These are phyloP conservation scores for Penicillium sp. DNA, from an alignment of 2,329 filamentous ascomycete species.

Conservation along the genomic window DNA sequence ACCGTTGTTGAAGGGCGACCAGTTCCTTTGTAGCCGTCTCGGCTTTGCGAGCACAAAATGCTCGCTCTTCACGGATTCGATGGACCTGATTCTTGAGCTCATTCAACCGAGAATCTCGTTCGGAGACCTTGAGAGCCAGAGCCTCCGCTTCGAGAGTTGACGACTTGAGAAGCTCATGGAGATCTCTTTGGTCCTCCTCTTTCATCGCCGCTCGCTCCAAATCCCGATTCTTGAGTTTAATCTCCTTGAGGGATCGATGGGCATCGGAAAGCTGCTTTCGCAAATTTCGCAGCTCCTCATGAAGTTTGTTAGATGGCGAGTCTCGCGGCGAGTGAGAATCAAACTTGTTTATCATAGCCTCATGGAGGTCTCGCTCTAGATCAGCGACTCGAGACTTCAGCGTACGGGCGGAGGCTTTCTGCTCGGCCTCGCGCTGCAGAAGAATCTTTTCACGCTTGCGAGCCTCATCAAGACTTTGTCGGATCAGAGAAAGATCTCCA, in stretches of 20 bases:
- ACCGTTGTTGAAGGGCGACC: conserved; percentile 60
- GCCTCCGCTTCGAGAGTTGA: conserved; percentile 60
- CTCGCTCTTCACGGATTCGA: conserved; percentile 56
- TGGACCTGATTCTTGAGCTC: conserved; percentile 64
- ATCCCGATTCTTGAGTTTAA: conserved; percentile 54
- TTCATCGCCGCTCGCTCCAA: conserved; percentile 55
- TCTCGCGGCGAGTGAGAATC: conserved; percentile 58
- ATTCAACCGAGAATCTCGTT: conserved; percentile 69
- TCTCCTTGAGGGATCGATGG: conserved; percentile 63
- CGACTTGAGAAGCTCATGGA: conserved; percentile 53
- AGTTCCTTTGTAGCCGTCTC: conserved; percentile 47
- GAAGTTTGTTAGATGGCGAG: conserved; percentile 48
- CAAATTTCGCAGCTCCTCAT: conserved; percentile 61
- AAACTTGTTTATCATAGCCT: conserved; percentile 59
- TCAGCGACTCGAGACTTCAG: conserved; percentile 68
- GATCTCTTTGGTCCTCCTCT: conserved; percentile 48
- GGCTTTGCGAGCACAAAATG: conserved; percentile 45
- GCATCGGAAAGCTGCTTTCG: conserved; percentile 64
- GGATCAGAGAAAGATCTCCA: conserved; percentile 62
- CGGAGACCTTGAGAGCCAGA: conserved; percentile 71
- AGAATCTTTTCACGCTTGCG: conserved; percentile 69
- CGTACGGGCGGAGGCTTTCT: conserved; percentile 64
- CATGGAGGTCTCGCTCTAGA: conserved; percentile 69
- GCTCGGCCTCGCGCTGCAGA: conserved; percentile 65
- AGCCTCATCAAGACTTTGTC: conserved; percentile 64